Evolutionary conservation across 2,329 filamentous ascomycete genomes (phyloP), one percentile per base, ranked within the genome.

Genomic region (Acrocalymma vagum): DNA sequence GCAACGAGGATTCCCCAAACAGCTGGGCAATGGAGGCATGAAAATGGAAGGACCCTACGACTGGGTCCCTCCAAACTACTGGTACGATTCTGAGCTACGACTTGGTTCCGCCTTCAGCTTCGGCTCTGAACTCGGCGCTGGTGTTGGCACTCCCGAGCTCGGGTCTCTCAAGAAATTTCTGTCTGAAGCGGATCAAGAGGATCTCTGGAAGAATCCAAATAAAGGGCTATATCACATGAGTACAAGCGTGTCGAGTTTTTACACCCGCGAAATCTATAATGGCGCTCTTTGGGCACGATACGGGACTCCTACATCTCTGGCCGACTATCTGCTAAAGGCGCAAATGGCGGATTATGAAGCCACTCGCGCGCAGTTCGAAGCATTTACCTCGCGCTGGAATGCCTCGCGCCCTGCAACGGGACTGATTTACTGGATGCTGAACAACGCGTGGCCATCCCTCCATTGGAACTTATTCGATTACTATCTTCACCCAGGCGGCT

Each of bases 41-140:
- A 85, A 84, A 55, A 86, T 86, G 83, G 75, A 79, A 0, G 83
- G 83, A 0, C 83, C 83, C 0, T 86, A 86, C 50, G 83, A 85
- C 54, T 86, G 82, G 81, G 80, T 84, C 0, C 80, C 83, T 0
- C 83, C 83, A 0, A 83, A 79, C 48, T 86, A 86, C 63, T 86
- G 82, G 82, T 84, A 79, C 47, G 75, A 78, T 29, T 62, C 74
- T 11, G 56, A 75, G 30, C 60, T 73, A n/a, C 63, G 74, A 31
- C 54, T 77, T 0, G 83, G 83, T 0, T 78, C 80, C 0, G 82
- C 82, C 0, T 84, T 82, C 50, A 83, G 83, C 0, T 86, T 86
- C 45, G 83, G 82, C 0, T 83, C 81, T 0, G 84, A 86, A 61
- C 73, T 83, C 2, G 81, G 83, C 3, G 66, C 83, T 0, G 84